Evolutionary conservation across 352 stramenopile genomes (phyloP).

Genomic region (Aphanomyces cochlioides): DNA sequence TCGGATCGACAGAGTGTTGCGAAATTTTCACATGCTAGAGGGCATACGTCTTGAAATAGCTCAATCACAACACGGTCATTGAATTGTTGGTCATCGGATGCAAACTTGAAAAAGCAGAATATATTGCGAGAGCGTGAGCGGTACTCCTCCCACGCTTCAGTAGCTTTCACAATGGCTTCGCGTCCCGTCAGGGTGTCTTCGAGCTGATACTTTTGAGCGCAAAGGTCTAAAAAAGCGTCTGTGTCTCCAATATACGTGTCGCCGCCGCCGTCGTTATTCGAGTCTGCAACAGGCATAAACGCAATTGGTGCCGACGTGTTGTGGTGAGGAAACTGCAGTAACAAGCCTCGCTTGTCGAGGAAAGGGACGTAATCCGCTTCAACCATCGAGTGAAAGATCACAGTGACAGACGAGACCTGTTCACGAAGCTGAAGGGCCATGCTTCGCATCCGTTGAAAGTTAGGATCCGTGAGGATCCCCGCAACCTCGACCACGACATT

Average conservation of each 20-base stretch:
- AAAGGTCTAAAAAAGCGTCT: slow-evolving; percentile 24
- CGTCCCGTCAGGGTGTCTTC: background rate
- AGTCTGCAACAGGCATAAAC: slow-evolving; percentile 5
- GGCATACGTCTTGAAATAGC: slow-evolving; percentile 56
- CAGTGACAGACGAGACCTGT: slow-evolving; percentile 5
- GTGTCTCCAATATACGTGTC: slow-evolving; percentile 27
- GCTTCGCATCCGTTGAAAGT: slow-evolving; percentile 27
- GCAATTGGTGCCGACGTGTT: slow-evolving; percentile 13
- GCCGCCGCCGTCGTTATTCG: background rate
- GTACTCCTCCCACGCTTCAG: slow-evolving; percentile 22
- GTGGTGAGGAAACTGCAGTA: slow-evolving; percentile 19
- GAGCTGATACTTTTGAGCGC: slow-evolving; percentile 23
- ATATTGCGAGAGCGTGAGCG: slow-evolving; percentile 13
- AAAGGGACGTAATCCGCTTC: slow-evolving; percentile 21
- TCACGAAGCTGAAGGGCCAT: slow-evolving; percentile 23
- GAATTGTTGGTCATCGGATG: slow-evolving; percentile 7
- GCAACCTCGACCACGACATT: slow-evolving; percentile 28
- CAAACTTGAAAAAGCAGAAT: slow-evolving; percentile 28
- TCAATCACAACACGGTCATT: slow-evolving; percentile 56
- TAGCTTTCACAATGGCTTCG: background rate
- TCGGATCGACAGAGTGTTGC: slow-evolving; percentile 47
- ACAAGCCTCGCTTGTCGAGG: slow-evolving; percentile 8
- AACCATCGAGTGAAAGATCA: slow-evolving; percentile 15
- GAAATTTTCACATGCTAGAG: slow-evolving; percentile 73
- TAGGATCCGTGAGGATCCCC: slow-evolving; percentile 23